Evolutionary conservation across 1,139 yeast genomes (phyloP), one percentile per base, ranked within the genome.

Genomic region (Saccharomycopsis hybrid): DNA sequence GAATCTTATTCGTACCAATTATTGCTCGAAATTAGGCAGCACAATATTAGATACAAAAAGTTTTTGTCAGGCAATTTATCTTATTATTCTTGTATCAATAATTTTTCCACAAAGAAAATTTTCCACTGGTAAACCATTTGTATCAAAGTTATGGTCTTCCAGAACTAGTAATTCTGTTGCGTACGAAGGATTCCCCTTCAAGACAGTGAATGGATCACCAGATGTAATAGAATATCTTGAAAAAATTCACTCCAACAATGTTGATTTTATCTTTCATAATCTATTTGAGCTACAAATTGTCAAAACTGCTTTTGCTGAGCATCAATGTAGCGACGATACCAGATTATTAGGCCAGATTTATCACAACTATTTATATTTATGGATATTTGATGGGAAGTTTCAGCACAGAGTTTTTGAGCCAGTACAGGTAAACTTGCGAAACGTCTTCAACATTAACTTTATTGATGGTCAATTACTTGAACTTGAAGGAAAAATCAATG

Each of bases 111-210:
- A 38, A 8, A 38, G 48, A 11, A 45, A 38, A n/a, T 39, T 45
- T 24, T 39, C 48, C 13, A 39, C 38, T 29, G 48, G 48, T 5
- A 39, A 45, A 18, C 48, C 48, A 4, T 37, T 45, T 24, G 32
- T 45, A 5, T 38, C 48, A 5, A 39, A 38, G 13, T n/a, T 45
- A 5, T 45, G 48, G 48, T 5, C 2, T 2, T 9, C 37, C 1
- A 5, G 8, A 8, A 37, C 30, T n/a, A 11, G 9, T 2, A 35
- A 28, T 9, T 13, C 24, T n/a, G 18, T 13, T 11, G n/a, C 9
- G 37, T 45, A 38, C 28, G 38, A 38, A 9, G 18, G 28, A 5
- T 45, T 45, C 33, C 48, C 48, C 4, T 45, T 13, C 27, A 25
- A 36, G 24, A 27, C 36, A 11, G 8, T 18, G 2, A 5, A 5